Conservation (phyloP, 2,329 filamentous ascomycete species). For the Fusarium sp. region DNA sequence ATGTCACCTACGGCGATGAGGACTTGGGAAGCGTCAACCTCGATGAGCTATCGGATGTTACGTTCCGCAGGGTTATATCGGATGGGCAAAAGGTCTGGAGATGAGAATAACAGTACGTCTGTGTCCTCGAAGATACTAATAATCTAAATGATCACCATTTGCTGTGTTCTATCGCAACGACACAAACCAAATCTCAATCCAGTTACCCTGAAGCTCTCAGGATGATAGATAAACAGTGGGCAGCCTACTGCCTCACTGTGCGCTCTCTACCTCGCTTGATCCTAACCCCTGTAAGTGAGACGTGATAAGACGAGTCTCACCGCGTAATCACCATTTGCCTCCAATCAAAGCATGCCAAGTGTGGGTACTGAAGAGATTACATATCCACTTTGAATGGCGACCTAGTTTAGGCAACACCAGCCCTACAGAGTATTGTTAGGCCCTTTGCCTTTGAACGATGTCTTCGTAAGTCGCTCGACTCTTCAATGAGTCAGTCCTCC, state of each 20-base stretch:
- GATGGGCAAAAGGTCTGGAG: neutral
- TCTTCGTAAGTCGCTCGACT: neutral
- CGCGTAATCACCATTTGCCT: neutral
- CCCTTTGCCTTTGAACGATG: neutral
- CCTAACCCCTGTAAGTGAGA: neutral
- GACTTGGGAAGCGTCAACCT: neutral
- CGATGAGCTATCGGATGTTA: neutral
- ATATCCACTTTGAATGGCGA: neutral
- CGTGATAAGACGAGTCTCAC: neutral
- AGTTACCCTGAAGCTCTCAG: no score
- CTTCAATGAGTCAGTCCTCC: neutral
- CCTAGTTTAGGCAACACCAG: neutral
- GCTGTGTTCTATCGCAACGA: no score
- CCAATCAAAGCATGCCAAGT: neutral
- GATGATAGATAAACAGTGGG: neutral
- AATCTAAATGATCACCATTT: no score
- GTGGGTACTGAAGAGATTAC: neutral
- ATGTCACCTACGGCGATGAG: neutral
- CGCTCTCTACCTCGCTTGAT: neutral
- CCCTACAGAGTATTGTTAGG: neutral
- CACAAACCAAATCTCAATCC: no score
- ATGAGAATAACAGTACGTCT: neutral
- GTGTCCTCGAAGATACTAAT: no score
- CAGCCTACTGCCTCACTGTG: neutral
- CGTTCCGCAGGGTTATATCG: neutral